These are phyloP conservation scores for Mortierella antarctica DNA, from an alignment of 192 early-diverging fungal genomes.

Conservation along the genomic window DNA sequence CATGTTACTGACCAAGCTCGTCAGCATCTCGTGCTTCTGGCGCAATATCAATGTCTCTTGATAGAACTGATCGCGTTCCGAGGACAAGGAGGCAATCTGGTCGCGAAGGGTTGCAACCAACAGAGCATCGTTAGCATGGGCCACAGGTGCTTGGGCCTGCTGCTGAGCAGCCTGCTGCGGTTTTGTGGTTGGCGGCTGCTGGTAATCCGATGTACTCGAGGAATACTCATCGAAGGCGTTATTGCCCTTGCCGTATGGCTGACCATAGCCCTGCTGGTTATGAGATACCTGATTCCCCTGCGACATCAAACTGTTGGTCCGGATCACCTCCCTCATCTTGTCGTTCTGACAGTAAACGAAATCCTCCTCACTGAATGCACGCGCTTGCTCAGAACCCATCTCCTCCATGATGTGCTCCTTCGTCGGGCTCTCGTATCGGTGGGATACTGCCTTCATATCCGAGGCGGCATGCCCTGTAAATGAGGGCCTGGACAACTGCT, in stretches of 20 bases:
- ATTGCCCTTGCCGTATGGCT: conserved; percentile 13
- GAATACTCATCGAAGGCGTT: conserved; percentile 10
- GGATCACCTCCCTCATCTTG: conserved; percentile 4
- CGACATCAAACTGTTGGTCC: neutral
- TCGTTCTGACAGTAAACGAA: conserved; percentile 34
- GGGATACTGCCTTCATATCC: neutral
- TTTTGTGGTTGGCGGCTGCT: conserved; percentile 2
- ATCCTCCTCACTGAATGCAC: conserved; percentile 27
- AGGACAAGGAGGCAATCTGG: conserved; percentile 44
- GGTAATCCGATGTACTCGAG: neutral
- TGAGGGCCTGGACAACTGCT: neutral
- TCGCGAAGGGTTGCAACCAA: conserved; percentile 38
- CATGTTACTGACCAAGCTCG: conserved; percentile 35
- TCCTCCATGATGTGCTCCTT: conserved; percentile 51
- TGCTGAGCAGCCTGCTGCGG: neutral
- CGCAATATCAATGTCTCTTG: conserved; percentile 35
- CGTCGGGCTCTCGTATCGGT: conserved; percentile 7
- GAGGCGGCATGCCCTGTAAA: too few species aligned
- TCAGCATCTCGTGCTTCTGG: conserved; percentile 41
- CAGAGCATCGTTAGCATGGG: conserved; percentile 5
- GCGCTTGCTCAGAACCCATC: conserved; percentile 43
- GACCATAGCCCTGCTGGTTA: neutral
- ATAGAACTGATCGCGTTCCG: conserved; percentile 49
- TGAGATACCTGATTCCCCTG: conserved; percentile 1
- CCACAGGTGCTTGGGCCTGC: neutral